Conservation (phyloP, 768 basidiomycete genomes). For the Tylopilus rubrobrunneus region DNA sequence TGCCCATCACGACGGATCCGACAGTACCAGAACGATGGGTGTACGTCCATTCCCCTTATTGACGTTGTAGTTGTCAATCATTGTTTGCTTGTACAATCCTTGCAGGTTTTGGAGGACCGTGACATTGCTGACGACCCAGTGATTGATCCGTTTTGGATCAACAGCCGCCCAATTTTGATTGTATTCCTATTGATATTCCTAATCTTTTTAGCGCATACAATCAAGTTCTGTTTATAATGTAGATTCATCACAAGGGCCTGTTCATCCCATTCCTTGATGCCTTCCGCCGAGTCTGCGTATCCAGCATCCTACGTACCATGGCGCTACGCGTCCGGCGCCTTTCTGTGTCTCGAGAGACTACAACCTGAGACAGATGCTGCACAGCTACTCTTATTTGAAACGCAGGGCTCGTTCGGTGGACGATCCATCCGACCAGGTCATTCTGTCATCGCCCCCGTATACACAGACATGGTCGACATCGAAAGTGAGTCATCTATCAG, state of each 20-base stretch:
- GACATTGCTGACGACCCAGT: constrained; percentile 8
- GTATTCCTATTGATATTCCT: not conserved
- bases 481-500: constrained; percentile 34
- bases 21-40: constrained; percentile 5
- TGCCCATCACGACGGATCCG: constrained; percentile 3
- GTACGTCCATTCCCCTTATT: not conserved
- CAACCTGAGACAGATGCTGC: constrained; percentile 26
- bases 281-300: not conserved
- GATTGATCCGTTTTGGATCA: not conserved
- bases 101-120: constrained; percentile 16
- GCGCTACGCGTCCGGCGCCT: constrained; percentile 25
- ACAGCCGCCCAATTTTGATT: not conserved
- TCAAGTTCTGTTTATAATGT: no score
- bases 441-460: constrained; percentile 29
- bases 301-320: constrained; percentile 16
- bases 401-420: not conserved
- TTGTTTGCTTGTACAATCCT: not conserved
- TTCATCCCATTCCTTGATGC: constrained; percentile 6
- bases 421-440: constrained; percentile 24
- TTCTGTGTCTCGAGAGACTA: constrained; percentile 26
- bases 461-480: constrained; percentile 41
- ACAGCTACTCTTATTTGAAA: constrained; percentile 13
- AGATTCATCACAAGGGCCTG: not conserved
- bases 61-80: not conserved
- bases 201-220: no score